phyloP scores from a whole-genome alignment of 2,329 filamentous ascomycete genomes.

The Colletotrichum navitas region DNA sequence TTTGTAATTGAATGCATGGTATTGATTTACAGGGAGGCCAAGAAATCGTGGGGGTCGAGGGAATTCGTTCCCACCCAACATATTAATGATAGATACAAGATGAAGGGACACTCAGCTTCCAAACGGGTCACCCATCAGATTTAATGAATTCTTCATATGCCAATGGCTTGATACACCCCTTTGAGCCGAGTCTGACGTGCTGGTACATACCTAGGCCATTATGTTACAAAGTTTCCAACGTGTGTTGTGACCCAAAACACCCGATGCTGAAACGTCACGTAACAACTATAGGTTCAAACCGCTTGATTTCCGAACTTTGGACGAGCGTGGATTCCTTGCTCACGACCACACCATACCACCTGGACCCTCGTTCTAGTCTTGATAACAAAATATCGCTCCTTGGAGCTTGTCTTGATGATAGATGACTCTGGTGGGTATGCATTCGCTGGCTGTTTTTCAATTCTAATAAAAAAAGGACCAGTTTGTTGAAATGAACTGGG shows the following conservation, averaged over 20 bases:
- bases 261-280: neutral
- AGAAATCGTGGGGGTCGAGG: neutral
- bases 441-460: too few relatives aligned
- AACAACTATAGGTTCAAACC: neutral
- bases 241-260: neutral
- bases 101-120: neutral
- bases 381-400: neutral
- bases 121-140: neutral
- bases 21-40: neutral
- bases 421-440: neutral
- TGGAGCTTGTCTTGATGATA: neutral
- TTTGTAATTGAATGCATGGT: neutral
- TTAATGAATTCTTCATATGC: conserved; percentile 14
- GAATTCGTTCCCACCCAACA: neutral
- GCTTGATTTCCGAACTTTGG: neutral
- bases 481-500: neutral
- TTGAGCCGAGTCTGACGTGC: neutral
- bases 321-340: neutral
- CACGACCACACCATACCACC: neutral
- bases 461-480: neutral
- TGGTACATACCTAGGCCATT: neutral
- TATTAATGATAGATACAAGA: conserved; percentile 39
- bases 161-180: too few relatives aligned
- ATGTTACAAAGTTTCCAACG: neutral
- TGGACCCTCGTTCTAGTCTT: neutral